Conservation (phyloP, 2,329 filamentous ascomycete species). For the Zasmidium citrigriseum region DNA sequence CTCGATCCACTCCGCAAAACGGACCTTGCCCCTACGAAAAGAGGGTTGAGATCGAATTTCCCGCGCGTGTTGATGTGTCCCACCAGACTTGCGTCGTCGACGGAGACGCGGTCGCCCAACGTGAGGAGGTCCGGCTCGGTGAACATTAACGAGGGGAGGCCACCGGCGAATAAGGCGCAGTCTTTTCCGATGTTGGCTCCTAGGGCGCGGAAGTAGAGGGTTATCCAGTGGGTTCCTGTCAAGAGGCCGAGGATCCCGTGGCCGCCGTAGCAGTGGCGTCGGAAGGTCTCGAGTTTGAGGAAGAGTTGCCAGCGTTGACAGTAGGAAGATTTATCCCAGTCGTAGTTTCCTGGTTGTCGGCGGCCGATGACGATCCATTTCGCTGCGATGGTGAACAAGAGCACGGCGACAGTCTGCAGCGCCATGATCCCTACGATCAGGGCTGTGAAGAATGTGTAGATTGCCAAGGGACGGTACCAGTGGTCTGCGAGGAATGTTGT, state of each 20-base stretch:
- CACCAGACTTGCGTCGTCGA: constrained; percentile 60
- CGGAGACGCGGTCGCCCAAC: constrained; percentile 54
- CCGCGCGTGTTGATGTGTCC: constrained; percentile 60
- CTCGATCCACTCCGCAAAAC: constrained; percentile 56
- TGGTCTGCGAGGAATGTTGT: constrained; percentile 13
- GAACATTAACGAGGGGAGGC: constrained; percentile 54
- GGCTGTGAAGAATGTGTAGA: constrained; percentile 45
- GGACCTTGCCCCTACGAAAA: constrained; percentile 54
- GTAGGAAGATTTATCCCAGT: constrained; percentile 57
- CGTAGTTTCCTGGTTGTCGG: constrained; percentile 54
- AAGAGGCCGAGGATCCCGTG: constrained; percentile 55
- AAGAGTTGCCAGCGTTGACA: constrained; percentile 62
- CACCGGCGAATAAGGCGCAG: constrained; percentile 58
- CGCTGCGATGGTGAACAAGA: constrained; percentile 46
- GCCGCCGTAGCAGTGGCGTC: constrained; percentile 53
- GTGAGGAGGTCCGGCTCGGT: constrained; percentile 60
- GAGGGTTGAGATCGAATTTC: constrained; percentile 56
- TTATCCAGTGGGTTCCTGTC: constrained; percentile 55
- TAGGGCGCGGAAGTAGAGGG: constrained; percentile 56
- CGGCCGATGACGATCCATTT: constrained; percentile 58
- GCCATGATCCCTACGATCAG: constrained; percentile 48
- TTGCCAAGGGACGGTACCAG: constrained; percentile 35
- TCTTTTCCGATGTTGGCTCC: constrained; percentile 57
- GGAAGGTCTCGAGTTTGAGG: constrained; percentile 53
- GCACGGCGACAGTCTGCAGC: constrained; percentile 46